phyloP scores from a whole-genome alignment of 2,329 filamentous ascomycete genomes.

The Metarhizium rileyi region DNA sequence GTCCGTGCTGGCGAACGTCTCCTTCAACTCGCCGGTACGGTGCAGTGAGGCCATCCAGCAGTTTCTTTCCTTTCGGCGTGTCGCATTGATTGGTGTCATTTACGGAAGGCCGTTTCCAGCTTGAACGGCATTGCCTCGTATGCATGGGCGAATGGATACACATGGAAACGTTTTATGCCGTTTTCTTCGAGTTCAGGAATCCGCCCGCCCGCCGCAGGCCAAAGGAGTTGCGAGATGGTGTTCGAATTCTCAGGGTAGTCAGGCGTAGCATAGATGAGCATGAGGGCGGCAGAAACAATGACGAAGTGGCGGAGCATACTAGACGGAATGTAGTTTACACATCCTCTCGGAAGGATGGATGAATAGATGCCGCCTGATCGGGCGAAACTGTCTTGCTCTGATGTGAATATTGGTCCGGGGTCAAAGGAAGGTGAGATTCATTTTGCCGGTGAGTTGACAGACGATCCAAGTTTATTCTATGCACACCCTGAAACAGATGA shows the following conservation, averaged over 20 bases:
- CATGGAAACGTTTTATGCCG: background rate
- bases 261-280: conserved; percentile 1
- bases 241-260: conserved; percentile 4
- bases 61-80: background rate
- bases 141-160: conserved; percentile 3
- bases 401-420: background rate
- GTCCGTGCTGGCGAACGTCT: conserved; percentile 49
- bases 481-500: too few species aligned
- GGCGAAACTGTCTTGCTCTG: background rate
- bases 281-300: background rate
- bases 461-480: too few species aligned
- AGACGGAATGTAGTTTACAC: background rate
- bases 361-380: background rate
- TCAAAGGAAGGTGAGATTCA: too few species aligned
- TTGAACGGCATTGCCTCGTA: conserved; percentile 1
- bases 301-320: background rate
- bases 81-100: background rate
- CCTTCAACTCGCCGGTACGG: conserved; percentile 35
- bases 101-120: background rate
- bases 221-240: conserved; percentile 2
- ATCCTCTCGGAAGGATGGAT: background rate
- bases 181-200: background rate
- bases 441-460: too few species aligned
- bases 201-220: conserved; percentile 3
- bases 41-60: conserved; percentile 14